Base-by-base conservation (phyloP, 2,329 filamentous ascomycete genomes). In the Ceratocystis cubensis region DNA sequence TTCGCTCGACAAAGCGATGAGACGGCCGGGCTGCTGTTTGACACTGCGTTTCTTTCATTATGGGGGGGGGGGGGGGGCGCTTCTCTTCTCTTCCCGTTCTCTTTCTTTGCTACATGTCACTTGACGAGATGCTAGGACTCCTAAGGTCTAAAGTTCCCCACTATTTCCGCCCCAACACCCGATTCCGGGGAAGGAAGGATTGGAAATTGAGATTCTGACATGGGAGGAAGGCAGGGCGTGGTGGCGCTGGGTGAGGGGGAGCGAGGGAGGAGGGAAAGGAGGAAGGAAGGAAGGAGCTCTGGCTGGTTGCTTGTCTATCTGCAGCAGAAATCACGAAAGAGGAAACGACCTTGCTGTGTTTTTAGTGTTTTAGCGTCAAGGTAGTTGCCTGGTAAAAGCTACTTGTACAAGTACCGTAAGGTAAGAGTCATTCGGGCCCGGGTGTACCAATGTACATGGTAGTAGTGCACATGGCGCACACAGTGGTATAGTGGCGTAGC, bases 161-260 rank as follows among this genome's bases (percentile, higher is more conserved):
- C 53, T 33, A n/a, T 59, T 59, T 59, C 53, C 28, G 53, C 53
- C 53, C 53, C 28, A 59, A 59, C 28, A 59, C 53, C 53, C 28
- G 53, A 59, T 59, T 59, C 53, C 53, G 53, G 53, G 53, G 53
- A 59, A 33, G 53, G 53, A 59, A 59, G 25, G 28, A n/a, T 7
- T 50, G 46, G 46, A 50, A 59, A 33, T 17, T 13, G 25, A 33
- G 22, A 37, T 59, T 17, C 53, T 59, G 53, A 59, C 53, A 28
- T 53, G 20, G 48, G 48, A n/a, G 20, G 20, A 7, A 33, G 48
- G 48, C 33, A 37, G 33, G 33, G 33, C 33, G 10, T 3, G 33
- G 3, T 10, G 30, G 6, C 3, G 2, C 10, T 10, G 33, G 33
- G 33, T 37, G 33, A 37, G 33, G 33, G 33, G 33, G 33, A 37